Conservation (phyloP, 306 rosid species). For the Astragalus membranaceus region DNA sequence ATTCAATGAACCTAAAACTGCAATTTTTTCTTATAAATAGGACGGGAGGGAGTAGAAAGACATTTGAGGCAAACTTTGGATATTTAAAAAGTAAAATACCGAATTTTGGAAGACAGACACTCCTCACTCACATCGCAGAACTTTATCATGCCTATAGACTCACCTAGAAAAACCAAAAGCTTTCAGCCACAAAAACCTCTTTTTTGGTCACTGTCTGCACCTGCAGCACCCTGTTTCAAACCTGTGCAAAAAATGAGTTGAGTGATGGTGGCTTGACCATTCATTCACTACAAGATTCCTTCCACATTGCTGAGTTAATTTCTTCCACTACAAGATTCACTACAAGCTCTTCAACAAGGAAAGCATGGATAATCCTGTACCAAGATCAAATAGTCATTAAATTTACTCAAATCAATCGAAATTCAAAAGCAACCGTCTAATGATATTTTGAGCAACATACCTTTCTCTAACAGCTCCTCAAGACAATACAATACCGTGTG, state of each 20-base stretch:
- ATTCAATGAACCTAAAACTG: too few relatives aligned
- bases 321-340: too few relatives aligned
- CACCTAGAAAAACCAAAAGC: slow-evolving; percentile 15
- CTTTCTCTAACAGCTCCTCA: slow-evolving; percentile 86
- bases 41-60: too few relatives aligned
- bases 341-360: slow-evolving; percentile 73
- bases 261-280: too few relatives aligned
- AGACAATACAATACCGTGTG: slow-evolving; percentile 78
- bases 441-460: slow-evolving; percentile 16
- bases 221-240: too few relatives aligned
- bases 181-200: not conserved
- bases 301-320: too few relatives aligned
- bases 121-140: not conserved
- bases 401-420: not conserved
- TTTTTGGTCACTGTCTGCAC: not conserved
- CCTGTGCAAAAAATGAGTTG: too few relatives aligned
- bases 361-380: slow-evolving; percentile 69
- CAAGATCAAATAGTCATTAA: not conserved
- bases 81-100: slow-evolving; percentile 24
- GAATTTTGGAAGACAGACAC: slow-evolving; percentile 15
- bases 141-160: not conserved
- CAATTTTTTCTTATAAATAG: too few relatives aligned
- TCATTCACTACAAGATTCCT: too few relatives aligned
- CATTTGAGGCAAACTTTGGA: slow-evolving; percentile 6
- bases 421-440: too few relatives aligned